Conservation (phyloP, 2,329 filamentous ascomycete species). For the Alternaria atra region DNA sequence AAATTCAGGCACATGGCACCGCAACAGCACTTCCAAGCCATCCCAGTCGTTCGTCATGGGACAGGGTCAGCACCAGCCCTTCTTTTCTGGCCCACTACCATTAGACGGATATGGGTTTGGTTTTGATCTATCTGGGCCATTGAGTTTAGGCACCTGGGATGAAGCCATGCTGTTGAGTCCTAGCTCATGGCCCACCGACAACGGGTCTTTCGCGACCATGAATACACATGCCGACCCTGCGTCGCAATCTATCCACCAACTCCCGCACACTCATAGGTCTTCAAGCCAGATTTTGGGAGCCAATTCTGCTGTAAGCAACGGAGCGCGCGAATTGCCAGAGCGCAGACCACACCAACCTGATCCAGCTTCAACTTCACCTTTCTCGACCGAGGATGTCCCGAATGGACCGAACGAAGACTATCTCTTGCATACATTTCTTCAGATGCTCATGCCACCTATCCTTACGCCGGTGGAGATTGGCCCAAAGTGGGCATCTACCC, state of each 20-base stretch:
- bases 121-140: conserved; percentile 41
- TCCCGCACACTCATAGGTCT: conserved; percentile 26
- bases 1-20: conserved; percentile 54
- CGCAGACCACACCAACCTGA: conserved; percentile 24
- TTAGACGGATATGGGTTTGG: conserved; percentile 32
- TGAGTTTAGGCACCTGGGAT: conserved; percentile 42
- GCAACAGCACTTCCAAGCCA: conserved; percentile 30
- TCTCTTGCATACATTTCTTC: conserved; percentile 60
- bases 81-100: conserved; percentile 20
- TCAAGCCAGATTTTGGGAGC: conserved; percentile 19
- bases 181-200: conserved; percentile 42
- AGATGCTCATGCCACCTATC: conserved; percentile 62
- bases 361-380: conserved; percentile 40
- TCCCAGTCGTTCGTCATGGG: conserved; percentile 28
- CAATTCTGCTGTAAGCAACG: conserved; percentile 14
- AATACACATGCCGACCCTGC: conserved; percentile 26
- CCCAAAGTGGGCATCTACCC: conserved; percentile 61
- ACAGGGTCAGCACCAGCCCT: conserved; percentile 20
- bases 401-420: conserved; percentile 45
- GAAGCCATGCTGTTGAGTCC: conserved; percentile 45
- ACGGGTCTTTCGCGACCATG: conserved; percentile 14
- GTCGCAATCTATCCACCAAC: conserved; percentile 33
- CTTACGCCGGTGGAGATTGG: conserved; percentile 62
- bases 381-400: conserved; percentile 37
- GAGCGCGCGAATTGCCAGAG: conserved; percentile 26